Evolutionary conservation across 2,329 filamentous ascomycete species (phyloP), one percentile per base, ranked within the genome.

Genomic region (Fusarium mundagurra): DNA sequence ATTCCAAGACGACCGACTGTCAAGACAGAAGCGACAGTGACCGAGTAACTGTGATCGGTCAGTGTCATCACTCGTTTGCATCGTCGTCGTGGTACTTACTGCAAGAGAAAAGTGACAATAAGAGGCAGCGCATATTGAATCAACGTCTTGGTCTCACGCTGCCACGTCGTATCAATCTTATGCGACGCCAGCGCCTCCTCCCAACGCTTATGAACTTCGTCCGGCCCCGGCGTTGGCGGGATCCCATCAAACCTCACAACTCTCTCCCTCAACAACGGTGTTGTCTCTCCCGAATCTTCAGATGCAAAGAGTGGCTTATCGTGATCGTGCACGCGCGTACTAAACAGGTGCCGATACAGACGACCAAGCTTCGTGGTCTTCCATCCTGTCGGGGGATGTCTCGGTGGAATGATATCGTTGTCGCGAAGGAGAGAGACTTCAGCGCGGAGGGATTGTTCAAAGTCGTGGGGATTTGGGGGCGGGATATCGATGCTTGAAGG

Each of bases 91-190:
- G 6, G 0, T 17, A 34, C 54, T 34, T 22, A 58, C 54, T 95
- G 93, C 27, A 95, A 85, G 57, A 94, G 68, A 77, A 94, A 95
- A 0, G 93, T 94, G 8, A 73, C 69, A 34, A 94, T 88, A 43
- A 95, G 82, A 2, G 93, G 92, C 20, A 87, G 84, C 1, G 92
- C 90, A 77, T 94, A 94, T 75, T 88, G 87, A 22, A 88, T 85
- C 39, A 98, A 86, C 2, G 94, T 94, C 83, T 94, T 94, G 29
- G 92, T 87, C 85, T 98, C 95, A 68, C 94, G 90, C 81, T 92
- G 91, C 94, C 95, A 98, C 4, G 94, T 96, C 12, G 95, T 97
- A 64, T 92, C 91, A 72, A 98, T 95, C 78, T 90, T 88, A 7
- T 94, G 94, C 0, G 92, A 89, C 2, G 90, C 88, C 18, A 98